Evolutionary conservation across 2,329 filamentous ascomycete species (phyloP).

Genomic region (Aspergillus tamarii): DNA sequence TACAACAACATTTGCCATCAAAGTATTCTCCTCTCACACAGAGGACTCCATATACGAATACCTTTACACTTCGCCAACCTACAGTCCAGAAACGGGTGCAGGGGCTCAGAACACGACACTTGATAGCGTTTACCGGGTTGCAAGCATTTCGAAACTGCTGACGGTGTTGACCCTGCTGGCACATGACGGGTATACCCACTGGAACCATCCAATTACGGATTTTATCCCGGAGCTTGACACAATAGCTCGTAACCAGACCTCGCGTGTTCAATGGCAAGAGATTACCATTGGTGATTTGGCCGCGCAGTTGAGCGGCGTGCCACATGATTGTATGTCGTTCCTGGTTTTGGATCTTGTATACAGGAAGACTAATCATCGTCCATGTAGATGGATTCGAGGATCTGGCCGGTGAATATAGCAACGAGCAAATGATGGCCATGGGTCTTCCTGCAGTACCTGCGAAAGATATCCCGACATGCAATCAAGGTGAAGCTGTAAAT

Average conservation of each 20-base stretch:
- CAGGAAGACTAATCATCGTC: not conserved
- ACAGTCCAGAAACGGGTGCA: not conserved
- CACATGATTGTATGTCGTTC: conserved; percentile 37
- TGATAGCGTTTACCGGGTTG: conserved; percentile 50
- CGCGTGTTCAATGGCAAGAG: conserved; percentile 33
- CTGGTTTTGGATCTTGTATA: not conserved
- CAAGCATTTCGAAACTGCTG: conserved; percentile 49
- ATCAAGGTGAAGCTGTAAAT: not conserved
- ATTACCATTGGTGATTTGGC: conserved; percentile 44
- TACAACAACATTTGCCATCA: conserved; percentile 42
- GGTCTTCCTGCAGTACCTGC: not conserved
- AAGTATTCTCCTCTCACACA: conserved; percentile 40
- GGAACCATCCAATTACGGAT: conserved; percentile 26
- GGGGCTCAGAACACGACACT: conserved; percentile 26
- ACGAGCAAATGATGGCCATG: not conserved
- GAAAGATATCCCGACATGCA: not conserved
- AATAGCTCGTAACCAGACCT: conserved; percentile 7
- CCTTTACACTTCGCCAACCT: conserved; percentile 38
- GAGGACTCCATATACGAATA: conserved; percentile 31
- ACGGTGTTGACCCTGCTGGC: conserved; percentile 43
- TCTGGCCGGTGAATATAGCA: not conserved
- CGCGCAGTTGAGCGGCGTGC: conserved; percentile 41
- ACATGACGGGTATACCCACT: conserved; percentile 24
- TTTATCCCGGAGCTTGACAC: conserved; percentile 33
- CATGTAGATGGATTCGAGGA: not conserved